Conservation (phyloP, 768 basidiomycete genomes). For the Amanita rimosa region DNA sequence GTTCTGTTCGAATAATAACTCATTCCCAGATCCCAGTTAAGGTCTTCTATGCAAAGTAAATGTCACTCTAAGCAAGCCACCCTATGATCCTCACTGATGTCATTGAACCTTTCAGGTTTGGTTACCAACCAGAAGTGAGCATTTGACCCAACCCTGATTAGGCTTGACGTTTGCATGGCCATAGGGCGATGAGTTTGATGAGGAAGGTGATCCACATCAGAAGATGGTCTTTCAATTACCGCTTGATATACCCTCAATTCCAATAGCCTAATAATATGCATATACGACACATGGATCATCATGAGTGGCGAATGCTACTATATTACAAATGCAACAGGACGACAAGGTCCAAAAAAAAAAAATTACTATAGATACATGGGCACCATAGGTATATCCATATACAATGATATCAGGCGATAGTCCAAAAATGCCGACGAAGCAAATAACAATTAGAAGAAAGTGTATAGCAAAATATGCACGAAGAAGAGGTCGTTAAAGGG, state of each 20-base stretch:
- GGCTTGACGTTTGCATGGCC: background rate
- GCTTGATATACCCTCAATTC: conserved; percentile 3
- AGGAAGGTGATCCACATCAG: conserved; percentile 81
- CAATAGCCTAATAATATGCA: background rate
- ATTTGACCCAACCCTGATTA: background rate
- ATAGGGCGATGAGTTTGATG: conserved; percentile 70
- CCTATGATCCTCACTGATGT: conserved; percentile 5
- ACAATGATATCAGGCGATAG: conserved; percentile 5
- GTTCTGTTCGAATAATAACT: conserved; percentile 32
- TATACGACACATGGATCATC: background rate
- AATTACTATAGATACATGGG: conserved; percentile 4
- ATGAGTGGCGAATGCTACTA: conserved; percentile 5
- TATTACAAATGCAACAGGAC: conserved; percentile 3
- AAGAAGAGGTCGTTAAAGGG: conserved; percentile 20
- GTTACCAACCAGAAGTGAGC: conserved; percentile 14
- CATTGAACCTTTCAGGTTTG: conserved; percentile 18
- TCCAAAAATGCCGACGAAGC: background rate
- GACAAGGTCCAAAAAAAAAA: background rate
- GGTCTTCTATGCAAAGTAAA: conserved; percentile 71
- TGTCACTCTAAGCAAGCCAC: conserved; percentile 6
- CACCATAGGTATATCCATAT: conserved; percentile 4
- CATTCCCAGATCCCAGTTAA: conserved; percentile 69
- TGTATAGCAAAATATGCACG: background rate
- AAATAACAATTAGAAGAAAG: conserved; percentile 1
- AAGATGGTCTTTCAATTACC: conserved; percentile 59